phyloP scores from a whole-genome alignment of 345 rosid species.

The Eucalyptus fibrosa region DNA sequence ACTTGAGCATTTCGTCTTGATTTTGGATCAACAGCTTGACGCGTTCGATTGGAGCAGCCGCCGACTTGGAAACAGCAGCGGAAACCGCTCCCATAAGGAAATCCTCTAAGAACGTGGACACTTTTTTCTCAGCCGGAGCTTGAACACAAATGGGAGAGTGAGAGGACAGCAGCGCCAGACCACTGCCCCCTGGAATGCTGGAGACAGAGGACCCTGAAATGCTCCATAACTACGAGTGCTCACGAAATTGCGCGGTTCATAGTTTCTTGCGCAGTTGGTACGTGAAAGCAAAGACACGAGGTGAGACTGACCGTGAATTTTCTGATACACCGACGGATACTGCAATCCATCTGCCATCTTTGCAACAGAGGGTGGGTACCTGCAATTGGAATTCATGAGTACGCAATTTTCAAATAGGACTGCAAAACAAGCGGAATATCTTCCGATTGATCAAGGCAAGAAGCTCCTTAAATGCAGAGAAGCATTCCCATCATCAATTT shows the following conservation, averaged over 20 bases:
- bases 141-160: constrained; percentile 16
- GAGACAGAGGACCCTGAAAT: constrained; percentile 8
- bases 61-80: constrained; percentile 45
- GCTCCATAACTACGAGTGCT: constrained; percentile 16
- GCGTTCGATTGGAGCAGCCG: constrained; percentile 38
- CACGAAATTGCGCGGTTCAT: neutral
- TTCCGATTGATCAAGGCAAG: neutral
- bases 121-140: constrained; percentile 34
- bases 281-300: constrained; percentile 26
- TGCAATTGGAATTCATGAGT: neutral
- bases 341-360: constrained; percentile 45
- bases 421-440: neutral
- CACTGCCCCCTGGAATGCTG: constrained; percentile 5
- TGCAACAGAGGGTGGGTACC: constrained; percentile 7
- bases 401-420: neutral
- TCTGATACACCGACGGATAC: constrained; percentile 47
- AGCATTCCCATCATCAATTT: neutral
- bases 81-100: constrained; percentile 58
- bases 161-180: constrained; percentile 7
- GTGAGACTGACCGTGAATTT: constrained; percentile 33
- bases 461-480: neutral
- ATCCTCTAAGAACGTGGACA: constrained; percentile 18
- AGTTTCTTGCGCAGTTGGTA: neutral
- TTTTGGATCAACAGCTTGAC: constrained; percentile 42
- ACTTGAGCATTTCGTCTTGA: constrained; percentile 48